phyloP scores from a whole-genome alignment of 306 rosid species.

The Cajanus cajan region DNA sequence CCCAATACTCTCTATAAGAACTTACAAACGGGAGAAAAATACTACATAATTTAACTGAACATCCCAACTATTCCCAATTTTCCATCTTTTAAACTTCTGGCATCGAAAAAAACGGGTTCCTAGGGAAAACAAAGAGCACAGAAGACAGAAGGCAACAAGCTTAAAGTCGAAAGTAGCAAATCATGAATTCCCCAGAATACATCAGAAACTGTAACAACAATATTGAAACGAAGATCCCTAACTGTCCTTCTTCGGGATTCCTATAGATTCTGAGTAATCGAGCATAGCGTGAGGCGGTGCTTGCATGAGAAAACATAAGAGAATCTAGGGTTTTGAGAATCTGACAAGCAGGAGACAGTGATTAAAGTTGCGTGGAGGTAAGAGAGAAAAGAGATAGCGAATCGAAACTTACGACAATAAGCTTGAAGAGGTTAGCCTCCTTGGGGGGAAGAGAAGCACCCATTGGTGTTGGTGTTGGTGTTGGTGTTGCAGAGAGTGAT shows the following conservation, averaged over 20 bases:
- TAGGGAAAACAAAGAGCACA: background rate
- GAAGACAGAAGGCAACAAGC: background rate
- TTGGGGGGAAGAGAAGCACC: constrained; percentile 90
- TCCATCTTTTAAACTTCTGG: background rate
- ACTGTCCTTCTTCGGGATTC: background rate
- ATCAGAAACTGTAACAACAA: background rate
- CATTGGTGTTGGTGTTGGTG: constrained; percentile 46
- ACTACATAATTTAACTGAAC: background rate
- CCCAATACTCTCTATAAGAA: background rate
- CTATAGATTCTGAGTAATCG: background rate
- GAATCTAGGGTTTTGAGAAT: constrained; percentile 55
- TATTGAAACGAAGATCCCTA: background rate
- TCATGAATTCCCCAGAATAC: background rate
- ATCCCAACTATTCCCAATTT: background rate
- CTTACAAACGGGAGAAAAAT: background rate
- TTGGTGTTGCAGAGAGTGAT: constrained; percentile 6
- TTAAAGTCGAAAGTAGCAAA: background rate
- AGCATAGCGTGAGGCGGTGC: background rate
- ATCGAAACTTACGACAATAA: constrained; percentile 82
- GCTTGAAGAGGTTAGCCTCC: constrained; percentile 99
- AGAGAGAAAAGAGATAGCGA: background rate
- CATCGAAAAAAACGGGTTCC: background rate
- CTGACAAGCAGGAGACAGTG: background rate
- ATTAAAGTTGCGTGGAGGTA: constrained; percentile 34
- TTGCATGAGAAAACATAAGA: background rate